phyloP scores from a whole-genome alignment of 2,329 filamentous ascomycete genomes.

The Cladophialophora bantiana region DNA sequence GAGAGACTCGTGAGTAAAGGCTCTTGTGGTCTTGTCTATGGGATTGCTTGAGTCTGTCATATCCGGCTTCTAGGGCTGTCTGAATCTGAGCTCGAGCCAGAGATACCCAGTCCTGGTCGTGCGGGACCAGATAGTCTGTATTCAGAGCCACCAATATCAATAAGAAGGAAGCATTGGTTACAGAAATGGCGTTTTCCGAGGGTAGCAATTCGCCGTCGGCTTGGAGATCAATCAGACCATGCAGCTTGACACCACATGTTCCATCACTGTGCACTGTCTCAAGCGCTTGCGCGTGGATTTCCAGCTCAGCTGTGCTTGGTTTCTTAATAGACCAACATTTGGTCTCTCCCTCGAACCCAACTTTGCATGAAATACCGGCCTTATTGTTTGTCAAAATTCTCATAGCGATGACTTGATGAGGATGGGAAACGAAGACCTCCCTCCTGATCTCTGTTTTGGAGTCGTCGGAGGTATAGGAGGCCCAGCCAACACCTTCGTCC shows the following conservation, averaged over 20 bases:
- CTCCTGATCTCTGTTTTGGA: background rate
- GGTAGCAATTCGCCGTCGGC: background rate
- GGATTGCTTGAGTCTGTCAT: background rate
- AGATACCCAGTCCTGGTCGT: background rate
- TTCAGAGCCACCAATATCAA: background rate
- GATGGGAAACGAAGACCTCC: background rate
- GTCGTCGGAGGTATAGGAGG: background rate
- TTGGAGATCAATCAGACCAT: background rate
- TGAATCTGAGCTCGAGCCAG: background rate
- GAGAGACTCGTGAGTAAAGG: background rate
- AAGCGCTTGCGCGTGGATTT: background rate
- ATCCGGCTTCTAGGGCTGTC: background rate
- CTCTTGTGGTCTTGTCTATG: background rate
- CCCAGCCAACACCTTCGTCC: slow-evolving; percentile 1
- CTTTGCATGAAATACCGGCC: background rate
- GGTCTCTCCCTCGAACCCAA: background rate
- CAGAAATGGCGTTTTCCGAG: background rate
- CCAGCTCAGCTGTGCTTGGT: background rate
- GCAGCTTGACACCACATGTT: slow-evolving; percentile 1
- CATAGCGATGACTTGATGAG: background rate
- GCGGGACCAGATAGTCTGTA: background rate
- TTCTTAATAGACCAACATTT: background rate
- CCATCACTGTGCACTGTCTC: slow-evolving; percentile 5
- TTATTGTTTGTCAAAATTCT: background rate
- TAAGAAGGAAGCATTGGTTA: background rate